Conservation (phyloP, 1,284 basidiomycete species). For the Spongispora temasekensis region DNA sequence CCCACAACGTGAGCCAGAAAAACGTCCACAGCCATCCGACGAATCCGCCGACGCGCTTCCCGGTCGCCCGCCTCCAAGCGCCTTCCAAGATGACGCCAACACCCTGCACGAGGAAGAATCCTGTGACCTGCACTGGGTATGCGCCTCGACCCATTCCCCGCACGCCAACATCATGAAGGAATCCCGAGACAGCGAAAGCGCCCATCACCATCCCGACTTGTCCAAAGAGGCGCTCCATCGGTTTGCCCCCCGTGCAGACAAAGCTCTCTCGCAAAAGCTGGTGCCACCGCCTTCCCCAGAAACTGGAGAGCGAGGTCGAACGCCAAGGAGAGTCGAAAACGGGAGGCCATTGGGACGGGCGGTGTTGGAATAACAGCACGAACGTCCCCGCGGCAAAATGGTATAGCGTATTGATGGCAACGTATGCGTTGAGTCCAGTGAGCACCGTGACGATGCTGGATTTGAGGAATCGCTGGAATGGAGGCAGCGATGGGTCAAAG, state of each 20-base stretch:
- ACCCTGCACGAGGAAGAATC: slow-evolving; percentile 60
- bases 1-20: slow-evolving; percentile 48
- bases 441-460: slow-evolving; percentile 44
- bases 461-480: slow-evolving; percentile 43
- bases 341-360: slow-evolving; percentile 21
- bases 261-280: slow-evolving; percentile 44
- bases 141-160: slow-evolving; percentile 49
- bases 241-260: slow-evolving; percentile 35
- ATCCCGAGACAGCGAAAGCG: slow-evolving; percentile 52
- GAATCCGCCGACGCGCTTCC: slow-evolving; percentile 45
- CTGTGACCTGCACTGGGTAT: slow-evolving; percentile 45
- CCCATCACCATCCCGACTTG: slow-evolving; percentile 50
- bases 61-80: slow-evolving; percentile 43
- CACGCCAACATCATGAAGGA: slow-evolving; percentile 44
- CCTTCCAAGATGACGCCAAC: slow-evolving; percentile 52
- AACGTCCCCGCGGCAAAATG: slow-evolving; percentile 45
- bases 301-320: slow-evolving; percentile 39
- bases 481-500: slow-evolving; percentile 48
- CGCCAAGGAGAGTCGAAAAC: neutral
- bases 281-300: slow-evolving; percentile 52
- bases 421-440: slow-evolving; percentile 45
- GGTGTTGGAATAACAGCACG: slow-evolving; percentile 40
- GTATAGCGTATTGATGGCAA: slow-evolving; percentile 45
- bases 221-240: slow-evolving; percentile 41
- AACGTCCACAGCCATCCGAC: slow-evolving; percentile 52